phyloP scores from a whole-genome alignment of 1,284 basidiomycete genomes.

The Grifola frondosa region DNA sequence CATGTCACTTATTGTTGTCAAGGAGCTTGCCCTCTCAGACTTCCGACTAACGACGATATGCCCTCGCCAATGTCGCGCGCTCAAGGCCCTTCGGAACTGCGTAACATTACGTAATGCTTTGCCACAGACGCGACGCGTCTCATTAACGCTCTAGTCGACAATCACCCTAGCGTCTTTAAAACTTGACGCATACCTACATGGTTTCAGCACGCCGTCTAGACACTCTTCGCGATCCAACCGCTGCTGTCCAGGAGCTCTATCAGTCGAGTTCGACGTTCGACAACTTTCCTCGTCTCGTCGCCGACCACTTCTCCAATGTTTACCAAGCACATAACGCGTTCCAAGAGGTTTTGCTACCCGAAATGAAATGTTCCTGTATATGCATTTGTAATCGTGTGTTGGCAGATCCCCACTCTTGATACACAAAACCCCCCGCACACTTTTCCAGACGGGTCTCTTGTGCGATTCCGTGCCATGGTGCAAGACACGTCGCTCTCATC shows the following conservation, averaged over 20 bases:
- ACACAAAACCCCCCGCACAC: slow-evolving; percentile 45
- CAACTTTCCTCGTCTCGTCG: slow-evolving; percentile 47
- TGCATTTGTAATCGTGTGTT: not conserved
- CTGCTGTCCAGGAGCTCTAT: slow-evolving; percentile 48
- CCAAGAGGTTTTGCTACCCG: slow-evolving; percentile 36
- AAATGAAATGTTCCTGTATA: not conserved
- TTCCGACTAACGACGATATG: too few relatives aligned
- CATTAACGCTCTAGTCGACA: too few relatives aligned
- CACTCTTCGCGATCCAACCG: slow-evolving; percentile 48
- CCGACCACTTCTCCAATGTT: slow-evolving; percentile 48
- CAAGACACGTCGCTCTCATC: slow-evolving; percentile 74
- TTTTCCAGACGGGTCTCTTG: slow-evolving; percentile 50
- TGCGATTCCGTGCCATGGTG: slow-evolving; percentile 74
- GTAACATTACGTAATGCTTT: too few relatives aligned
- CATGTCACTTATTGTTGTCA: too few relatives aligned
- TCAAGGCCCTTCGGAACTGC: too few relatives aligned
- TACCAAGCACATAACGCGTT: slow-evolving; percentile 45
- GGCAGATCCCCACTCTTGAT: slow-evolving; percentile 56
- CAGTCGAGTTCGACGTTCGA: slow-evolving; percentile 23
- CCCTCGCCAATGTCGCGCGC: too few relatives aligned
- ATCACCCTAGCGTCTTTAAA: too few relatives aligned
- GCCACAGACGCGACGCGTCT: slow-evolving; percentile 9
- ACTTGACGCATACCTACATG: too few relatives aligned
- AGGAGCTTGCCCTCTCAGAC: too few relatives aligned
- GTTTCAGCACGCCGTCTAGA: too few relatives aligned